These are phyloP conservation scores for Epichloe amarillans DNA, from an alignment of 2,329 filamentous ascomycete genomes.

Conservation along the genomic window DNA sequence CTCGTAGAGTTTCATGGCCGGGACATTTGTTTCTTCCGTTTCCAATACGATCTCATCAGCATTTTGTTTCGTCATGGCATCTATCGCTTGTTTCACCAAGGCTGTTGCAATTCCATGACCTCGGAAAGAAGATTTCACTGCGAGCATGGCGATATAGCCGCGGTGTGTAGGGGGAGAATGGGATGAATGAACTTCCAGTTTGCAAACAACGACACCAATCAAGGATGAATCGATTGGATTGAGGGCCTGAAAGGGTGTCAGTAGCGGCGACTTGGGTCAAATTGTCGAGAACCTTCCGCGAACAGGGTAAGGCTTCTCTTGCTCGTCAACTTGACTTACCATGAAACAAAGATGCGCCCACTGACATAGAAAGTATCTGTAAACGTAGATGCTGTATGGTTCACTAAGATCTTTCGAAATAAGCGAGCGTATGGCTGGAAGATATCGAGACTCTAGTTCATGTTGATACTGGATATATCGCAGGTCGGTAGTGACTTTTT, in stretches of 20 bases:
- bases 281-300: not conserved
- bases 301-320: not conserved
- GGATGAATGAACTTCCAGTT: conserved; percentile 78
- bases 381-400: conserved; percentile 98
- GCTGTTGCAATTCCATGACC: conserved; percentile 79
- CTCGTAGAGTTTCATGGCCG: conserved; percentile 87
- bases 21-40: conserved; percentile 84
- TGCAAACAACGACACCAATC: conserved; percentile 86
- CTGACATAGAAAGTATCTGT: conserved; percentile 94
- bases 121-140: conserved; percentile 68
- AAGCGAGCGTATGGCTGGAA: conserved; percentile 77
- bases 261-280: not conserved
- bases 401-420: conserved; percentile 96
- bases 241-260: conserved; percentile 32
- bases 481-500: conserved; percentile 32
- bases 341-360: conserved; percentile 97
- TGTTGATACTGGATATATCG: conserved; percentile 51
- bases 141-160: conserved; percentile 97
- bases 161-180: conserved; percentile 62
- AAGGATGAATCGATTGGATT: conserved; percentile 49
- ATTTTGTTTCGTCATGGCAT: conserved; percentile 70
- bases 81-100: conserved; percentile 79
- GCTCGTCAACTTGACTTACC: conserved; percentile 33
- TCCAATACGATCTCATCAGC: conserved; percentile 94
- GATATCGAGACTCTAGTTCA: conserved; percentile 47